Conservation (phyloP, 805 yeast genomes). For the Candida alai region DNA sequence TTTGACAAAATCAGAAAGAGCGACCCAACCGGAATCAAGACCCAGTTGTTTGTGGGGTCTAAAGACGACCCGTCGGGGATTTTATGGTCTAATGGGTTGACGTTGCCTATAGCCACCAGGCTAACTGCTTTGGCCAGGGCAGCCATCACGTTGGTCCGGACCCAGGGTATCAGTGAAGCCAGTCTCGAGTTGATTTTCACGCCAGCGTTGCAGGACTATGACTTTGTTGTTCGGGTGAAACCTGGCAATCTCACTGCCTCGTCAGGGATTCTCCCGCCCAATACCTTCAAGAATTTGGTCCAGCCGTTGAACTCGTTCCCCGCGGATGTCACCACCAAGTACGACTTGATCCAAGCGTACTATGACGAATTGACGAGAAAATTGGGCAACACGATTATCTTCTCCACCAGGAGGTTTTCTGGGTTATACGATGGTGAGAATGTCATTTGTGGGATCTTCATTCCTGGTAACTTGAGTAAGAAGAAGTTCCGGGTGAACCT, state of each 20-base stretch:
- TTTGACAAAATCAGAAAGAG: constrained; percentile 65
- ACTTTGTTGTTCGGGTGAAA: constrained; percentile 65
- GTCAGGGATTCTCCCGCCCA: constrained; percentile 54
- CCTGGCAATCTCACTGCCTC: constrained; percentile 35
- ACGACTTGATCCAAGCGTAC: constrained; percentile 61
- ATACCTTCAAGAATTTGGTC: constrained; percentile 60
- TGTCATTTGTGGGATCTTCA: constrained; percentile 76
- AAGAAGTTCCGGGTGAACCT: constrained; percentile 76
- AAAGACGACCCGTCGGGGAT: constrained; percentile 84
- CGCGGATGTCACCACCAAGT: constrained; percentile 42
- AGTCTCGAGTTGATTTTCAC: constrained; percentile 61
- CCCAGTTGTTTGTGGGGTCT: constrained; percentile 80
- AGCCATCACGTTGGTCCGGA: constrained; percentile 52
- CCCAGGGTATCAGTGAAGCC: constrained; percentile 35
- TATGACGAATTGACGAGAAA: constrained; percentile 57
- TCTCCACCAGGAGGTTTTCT: constrained; percentile 58
- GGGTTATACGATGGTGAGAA: constrained; percentile 54
- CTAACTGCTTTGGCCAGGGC: constrained; percentile 83
- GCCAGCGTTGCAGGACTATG: constrained; percentile 82
- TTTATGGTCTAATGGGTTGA: constrained; percentile 64
- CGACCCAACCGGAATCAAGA: constrained; percentile 78
- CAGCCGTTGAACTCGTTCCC: constrained; percentile 41
- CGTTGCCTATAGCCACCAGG: constrained; percentile 79
- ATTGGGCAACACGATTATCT: constrained; percentile 64
- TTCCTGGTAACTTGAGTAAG: constrained; percentile 56